Evolutionary conservation across 164 flowering plant species (phyloP), one percentile per base, ranked within the genome.

Genomic region (Umbilicus rupestris): DNA sequence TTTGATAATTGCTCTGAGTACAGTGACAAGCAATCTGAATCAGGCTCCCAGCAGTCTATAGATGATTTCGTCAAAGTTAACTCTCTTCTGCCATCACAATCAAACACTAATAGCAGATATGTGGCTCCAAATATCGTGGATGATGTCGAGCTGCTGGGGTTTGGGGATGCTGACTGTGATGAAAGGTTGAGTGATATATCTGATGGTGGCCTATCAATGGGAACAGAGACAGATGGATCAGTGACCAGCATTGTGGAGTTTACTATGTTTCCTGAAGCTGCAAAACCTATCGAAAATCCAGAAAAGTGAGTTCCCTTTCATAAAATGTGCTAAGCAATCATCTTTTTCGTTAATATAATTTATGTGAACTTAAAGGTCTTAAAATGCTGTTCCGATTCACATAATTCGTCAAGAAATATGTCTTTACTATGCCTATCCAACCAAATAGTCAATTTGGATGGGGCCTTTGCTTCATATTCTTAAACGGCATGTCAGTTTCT

Each of bases 101-200:
- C 78, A 46, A 80, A 80, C 59, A 72, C 74, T 70, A 74, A 75
- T 66, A 74, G 55, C 37, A 66, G 66, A 19, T 70, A 76, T 64
- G 72, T 35, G 9, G 73, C 66, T 63, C 77, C 68, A 52, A 76
- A 71, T 64, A 45, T 47, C 39, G 68, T 57, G 57, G 88, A 83
- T 19, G 93, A 87, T 50, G 35, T 73, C 37, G 88, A 84, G 37
- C 88, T 87, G 33, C 70, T 85, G 66, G 85, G 88, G 59, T 74
- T 85, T 71, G 87, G 80, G 42, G 85, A 85, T 74, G 86, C 68
- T 22, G 88, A 84, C 68, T 73, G 79, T 14, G 88, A 83, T 39
- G 93, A 81, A 76, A 84, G 90, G 74, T 70, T 87, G 65, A 87
- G 90, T 76, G 93, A 87, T 64, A 87, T 85, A 73, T 87, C 93